Evolutionary conservation across 306 rosid genomes (phyloP), one percentile per base, ranked within the genome.

Genomic region (Lathyrus sativus): DNA sequence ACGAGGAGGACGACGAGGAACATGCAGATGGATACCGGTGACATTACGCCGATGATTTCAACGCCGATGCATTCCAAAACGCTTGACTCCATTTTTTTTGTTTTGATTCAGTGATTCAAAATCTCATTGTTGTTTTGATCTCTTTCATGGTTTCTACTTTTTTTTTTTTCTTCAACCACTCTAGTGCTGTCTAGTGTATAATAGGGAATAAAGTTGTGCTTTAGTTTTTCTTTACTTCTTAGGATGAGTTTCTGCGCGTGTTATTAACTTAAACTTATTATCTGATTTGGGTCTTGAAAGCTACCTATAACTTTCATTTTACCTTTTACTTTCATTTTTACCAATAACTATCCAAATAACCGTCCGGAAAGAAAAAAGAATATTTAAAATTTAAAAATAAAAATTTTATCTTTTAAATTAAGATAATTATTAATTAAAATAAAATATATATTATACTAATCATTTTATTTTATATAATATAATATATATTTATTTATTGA

Each of bases 11-110:
- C 98, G 0, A 92, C 98, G 2, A 90, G 84, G 54, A 89, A 71
- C 98, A 92, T 92, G 79, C 98, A 92, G 80, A 92, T 89, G 57
- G 98, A 92, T 2, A 92, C 98, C 0, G 98, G 98, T 9, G 87
- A 86, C 98, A 92, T 92, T 2, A 92, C 96, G 3, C 95, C 98
- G 48, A 89, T 89, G 58, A 92, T 89, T 68, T 92, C 98, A 0
- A 78, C 85, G 69, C 98, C 98, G 62, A 92, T 83, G 57, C 89
- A 76, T 50, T 83, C 96, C 6, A 92, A 81, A 43, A 92, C 73
- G 86, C 96, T 89, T 60, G 92, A 81, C 70, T 89, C 95, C 98
- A 91, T 88, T 38, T 62, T 62, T 62, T 58, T 3, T 28, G n/a
- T n/a, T 51, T 62, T 29, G 17, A 2, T 22, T 42, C 17, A 31